phyloP scores from a whole-genome alignment of 2,329 filamentous ascomycete species.

The Fusarium haematococcum region DNA sequence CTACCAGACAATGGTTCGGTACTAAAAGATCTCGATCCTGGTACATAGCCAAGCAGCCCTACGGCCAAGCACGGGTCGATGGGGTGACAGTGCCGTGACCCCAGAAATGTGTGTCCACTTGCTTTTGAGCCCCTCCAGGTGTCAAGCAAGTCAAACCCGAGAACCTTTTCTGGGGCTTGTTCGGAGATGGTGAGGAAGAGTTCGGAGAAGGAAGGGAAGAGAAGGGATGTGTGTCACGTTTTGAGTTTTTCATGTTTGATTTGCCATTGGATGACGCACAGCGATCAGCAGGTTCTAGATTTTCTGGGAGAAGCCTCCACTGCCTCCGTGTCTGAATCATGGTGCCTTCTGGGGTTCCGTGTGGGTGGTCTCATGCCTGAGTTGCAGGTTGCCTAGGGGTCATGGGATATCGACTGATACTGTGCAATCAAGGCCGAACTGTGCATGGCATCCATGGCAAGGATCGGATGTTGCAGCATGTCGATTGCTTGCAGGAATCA shows the following conservation, averaged over 20 bases:
- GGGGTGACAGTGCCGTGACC: conserved; percentile 2
- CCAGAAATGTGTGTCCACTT: conserved; percentile 10
- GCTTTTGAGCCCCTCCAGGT: background rate
- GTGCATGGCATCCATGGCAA: background rate
- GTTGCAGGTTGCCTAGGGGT: background rate
- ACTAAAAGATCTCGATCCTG: conserved; percentile 13
- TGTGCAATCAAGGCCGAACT: background rate
- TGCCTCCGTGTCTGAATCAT: conserved; percentile 1
- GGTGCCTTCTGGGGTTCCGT: background rate
- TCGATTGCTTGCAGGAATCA: background rate
- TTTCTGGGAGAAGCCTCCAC: background rate
- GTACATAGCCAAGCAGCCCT: background rate
- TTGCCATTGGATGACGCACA: background rate
- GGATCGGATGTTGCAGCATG: background rate
- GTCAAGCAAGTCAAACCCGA: background rate
- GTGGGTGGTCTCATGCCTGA: conserved; percentile 15
- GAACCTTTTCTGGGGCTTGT: background rate
- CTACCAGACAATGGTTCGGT: background rate
- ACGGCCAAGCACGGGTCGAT: conserved; percentile 8
- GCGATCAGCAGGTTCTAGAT: conserved; percentile 22
- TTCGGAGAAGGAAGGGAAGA: background rate
- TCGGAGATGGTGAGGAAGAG: background rate
- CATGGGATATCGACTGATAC: conserved; percentile 5
- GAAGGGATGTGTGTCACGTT: background rate
- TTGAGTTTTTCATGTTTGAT: background rate